Evolutionary conservation across 1,284 basidiomycete species (phyloP), one percentile per base, ranked within the genome.

Genomic region (Thelephora terrestris): DNA sequence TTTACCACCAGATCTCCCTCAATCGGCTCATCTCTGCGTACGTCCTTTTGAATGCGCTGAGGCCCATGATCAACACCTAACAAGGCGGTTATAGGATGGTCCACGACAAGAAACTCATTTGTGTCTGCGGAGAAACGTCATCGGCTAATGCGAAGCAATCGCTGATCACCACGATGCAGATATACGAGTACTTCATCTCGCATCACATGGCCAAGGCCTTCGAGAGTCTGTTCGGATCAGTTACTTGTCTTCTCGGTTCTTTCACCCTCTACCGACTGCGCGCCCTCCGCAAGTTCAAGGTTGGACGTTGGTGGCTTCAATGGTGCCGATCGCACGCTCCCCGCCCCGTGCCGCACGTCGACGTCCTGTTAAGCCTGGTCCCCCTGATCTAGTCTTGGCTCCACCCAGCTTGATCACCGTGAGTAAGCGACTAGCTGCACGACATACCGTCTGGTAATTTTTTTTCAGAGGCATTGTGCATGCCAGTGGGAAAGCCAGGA

Each of bases 201-300:
- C 93, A 96, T 68, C 89, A 99, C 69, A 81, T 99, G 71, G 88
- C 95, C 45, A 99, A 99, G 66, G 93, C 96, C 0, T 99, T 99
- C 68, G 95, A 98, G 68, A 85, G 79, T 58, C 75, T 99, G 5
- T 99, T 99, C 61, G 94, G 94, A 46, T 95, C 92, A 16, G 93
- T 99, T 52, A 98, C 94, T 45, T 99, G 96, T 82, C 75, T 99
- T 58, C 94, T 94, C 24, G 93, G 89, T 73, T 96, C 92, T 78
- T 97, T 97, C 76, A 92, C 91, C 0, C 83, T 97, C 56, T 96
- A 94, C 69, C 87, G 91, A 46, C 75, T 97, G 21, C 81, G 91
- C 39, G 93, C 91, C 0, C 80, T 90, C n/a, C 92, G 96, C 66
- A 92, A n/a, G n/a, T n/a, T n/a, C n/a, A n/a, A n/a, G n/a, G n/a